Conservation (phyloP, 768 basidiomycete species). For the Punctularia strigosozonata region DNA sequence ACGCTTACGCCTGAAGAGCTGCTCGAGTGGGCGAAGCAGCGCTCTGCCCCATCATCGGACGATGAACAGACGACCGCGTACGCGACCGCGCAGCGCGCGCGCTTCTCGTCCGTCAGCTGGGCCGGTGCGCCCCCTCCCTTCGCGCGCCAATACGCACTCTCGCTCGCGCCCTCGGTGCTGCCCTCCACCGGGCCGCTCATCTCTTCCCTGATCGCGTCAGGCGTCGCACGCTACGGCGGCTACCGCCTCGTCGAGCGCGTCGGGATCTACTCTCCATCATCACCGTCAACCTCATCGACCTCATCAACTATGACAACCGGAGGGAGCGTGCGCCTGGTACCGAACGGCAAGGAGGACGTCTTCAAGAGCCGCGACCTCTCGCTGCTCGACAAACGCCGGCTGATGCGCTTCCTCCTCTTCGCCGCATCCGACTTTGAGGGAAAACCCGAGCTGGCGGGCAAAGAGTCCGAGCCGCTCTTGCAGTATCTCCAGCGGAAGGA, state of each 20-base stretch:
- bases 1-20: conserved; percentile 77
- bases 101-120: conserved; percentile 32
- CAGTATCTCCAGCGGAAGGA: conserved; percentile 56
- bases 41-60: conserved; percentile 11
- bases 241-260: conserved; percentile 74
- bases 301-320: too few relatives aligned
- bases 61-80: conserved; percentile 10
- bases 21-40: conserved; percentile 47
- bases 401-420: conserved; percentile 89
- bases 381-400: conserved; percentile 74
- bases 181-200: conserved; percentile 73
- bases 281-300: too few relatives aligned
- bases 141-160: conserved; percentile 73
- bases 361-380: conserved; percentile 75
- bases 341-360: conserved; percentile 84
- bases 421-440: conserved; percentile 66
- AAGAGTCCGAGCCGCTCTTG: conserved; percentile 43
- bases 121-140: conserved; percentile 34
- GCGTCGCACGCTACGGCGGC: conserved; percentile 84
- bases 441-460: conserved; percentile 43
- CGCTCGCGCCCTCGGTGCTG: conserved; percentile 74
- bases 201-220: conserved; percentile 64
- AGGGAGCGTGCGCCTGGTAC: conserved; percentile 47
- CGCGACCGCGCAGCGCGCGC: conserved; percentile 14
- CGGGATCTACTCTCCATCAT: conserved; percentile 50